Evolutionary conservation across 148 eudicot species (phyloP).

Genomic region (Spergularia marina): DNA sequence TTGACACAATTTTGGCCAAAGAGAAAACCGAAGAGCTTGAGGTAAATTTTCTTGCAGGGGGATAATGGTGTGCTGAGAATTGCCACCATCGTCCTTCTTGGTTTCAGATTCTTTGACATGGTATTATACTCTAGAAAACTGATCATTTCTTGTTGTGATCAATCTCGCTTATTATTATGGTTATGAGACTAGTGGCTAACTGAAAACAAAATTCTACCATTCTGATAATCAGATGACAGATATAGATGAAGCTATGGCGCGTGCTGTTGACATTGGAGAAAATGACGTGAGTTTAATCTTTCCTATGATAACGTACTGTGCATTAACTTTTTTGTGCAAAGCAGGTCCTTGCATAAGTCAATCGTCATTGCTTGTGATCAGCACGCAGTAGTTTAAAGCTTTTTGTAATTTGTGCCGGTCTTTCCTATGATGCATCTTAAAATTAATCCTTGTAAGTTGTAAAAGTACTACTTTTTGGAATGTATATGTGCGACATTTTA

Average conservation of each 20-base stretch:
- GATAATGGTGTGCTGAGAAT: neutral
- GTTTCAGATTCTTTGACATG: conserved; percentile 14
- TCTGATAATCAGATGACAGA: conserved; percentile 51
- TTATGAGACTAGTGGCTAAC: neutral
- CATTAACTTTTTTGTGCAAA: neutral
- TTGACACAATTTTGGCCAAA: conserved; percentile 63
- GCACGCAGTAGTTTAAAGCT: neutral
- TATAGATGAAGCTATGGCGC: conserved; percentile 97
- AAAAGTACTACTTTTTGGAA: too few relatives aligned
- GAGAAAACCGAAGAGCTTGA: conserved; percentile 72
- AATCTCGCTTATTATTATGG: neutral
- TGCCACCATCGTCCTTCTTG: neutral
- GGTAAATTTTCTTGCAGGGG: conserved; percentile 39
- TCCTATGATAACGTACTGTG: neutral
- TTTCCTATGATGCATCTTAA: neutral
- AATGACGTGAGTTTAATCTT: conserved; percentile 60
- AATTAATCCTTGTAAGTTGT: too few relatives aligned
- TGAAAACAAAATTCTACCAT: neutral
- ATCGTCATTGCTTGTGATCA: neutral
- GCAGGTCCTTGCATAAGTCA: neutral
- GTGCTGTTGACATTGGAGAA: conserved; percentile 97
- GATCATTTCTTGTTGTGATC: neutral
- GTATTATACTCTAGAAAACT: neutral
- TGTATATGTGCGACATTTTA: too few relatives aligned
- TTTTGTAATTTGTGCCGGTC: neutral